A percentile compares a stretch with the other conserved stretches of the same genome.
Conservation (phyloP, 768 basidiomycete species). For the Auriscalpium vulgare region DNA sequence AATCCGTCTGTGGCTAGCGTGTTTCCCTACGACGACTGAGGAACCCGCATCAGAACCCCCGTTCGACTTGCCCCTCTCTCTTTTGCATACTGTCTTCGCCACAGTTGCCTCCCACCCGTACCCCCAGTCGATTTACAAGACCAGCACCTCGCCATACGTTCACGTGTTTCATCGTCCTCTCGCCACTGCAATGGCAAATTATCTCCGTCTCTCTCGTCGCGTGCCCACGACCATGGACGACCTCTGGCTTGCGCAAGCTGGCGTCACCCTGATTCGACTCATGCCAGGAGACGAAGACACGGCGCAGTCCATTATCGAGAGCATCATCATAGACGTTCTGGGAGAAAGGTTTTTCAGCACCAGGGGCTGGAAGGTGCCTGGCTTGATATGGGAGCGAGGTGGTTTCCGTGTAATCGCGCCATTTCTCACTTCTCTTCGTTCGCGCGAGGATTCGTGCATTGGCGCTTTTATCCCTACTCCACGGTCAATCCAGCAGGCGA, state of each 20-base stretch:
- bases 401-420: slow-evolving; percentile 47
- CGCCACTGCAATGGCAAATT: slow-evolving; percentile 42
- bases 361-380: slow-evolving; percentile 30
- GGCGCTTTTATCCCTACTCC: slow-evolving; percentile 44
- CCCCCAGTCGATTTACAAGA: slow-evolving; percentile 34
- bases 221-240: slow-evolving; percentile 48
- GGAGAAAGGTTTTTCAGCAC: slow-evolving; percentile 33
- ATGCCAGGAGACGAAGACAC: slow-evolving; percentile 71
- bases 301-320: slow-evolving; percentile 35
- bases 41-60: slow-evolving; percentile 41
- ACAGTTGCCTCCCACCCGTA: slow-evolving; percentile 40
- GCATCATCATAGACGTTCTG: slow-evolving; percentile 30
- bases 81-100: slow-evolving; percentile 46
- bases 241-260: slow-evolving; percentile 61
- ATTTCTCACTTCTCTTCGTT: slow-evolving; percentile 44
- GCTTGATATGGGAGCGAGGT: slow-evolving; percentile 41
- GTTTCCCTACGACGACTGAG: slow-evolving; percentile 36
- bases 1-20: slow-evolving; percentile 60
- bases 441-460: slow-evolving; percentile 33
- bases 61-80: slow-evolving; percentile 51
- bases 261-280: slow-evolving; percentile 44
- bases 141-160: slow-evolving; percentile 21
- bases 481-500: slow-evolving; percentile 45
- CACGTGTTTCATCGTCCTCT: slow-evolving; percentile 41
- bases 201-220: slow-evolving; percentile 50